Conservation (phyloP, 352 stramenopile species). For the Sclerospora graminicola region DNA sequence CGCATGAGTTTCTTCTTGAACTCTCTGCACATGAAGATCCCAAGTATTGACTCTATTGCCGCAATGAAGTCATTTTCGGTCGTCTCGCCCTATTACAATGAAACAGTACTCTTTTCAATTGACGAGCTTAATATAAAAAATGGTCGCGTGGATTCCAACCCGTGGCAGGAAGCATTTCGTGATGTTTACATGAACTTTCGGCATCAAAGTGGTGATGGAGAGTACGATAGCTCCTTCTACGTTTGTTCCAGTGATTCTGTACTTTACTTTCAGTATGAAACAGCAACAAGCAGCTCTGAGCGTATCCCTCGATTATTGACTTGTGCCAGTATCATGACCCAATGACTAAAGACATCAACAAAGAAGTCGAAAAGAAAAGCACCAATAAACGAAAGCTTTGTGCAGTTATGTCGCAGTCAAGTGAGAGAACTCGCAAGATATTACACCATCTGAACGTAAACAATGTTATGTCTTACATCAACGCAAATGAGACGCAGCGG, state of each 20-base stretch:
- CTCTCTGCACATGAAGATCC: too few species aligned
- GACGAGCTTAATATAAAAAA: too few species aligned
- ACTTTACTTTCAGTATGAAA: constrained; percentile 41
- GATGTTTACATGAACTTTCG: constrained; percentile 62
- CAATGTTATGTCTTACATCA: constrained; percentile 50
- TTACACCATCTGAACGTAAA: constrained; percentile 49
- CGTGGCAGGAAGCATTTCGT: constrained; percentile 61
- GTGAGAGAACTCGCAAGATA: constrained; percentile 44
- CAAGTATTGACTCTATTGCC: too few species aligned
- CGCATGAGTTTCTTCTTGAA: too few species aligned
- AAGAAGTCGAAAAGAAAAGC: constrained; percentile 1
- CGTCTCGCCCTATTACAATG: too few species aligned
- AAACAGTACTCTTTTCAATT: too few species aligned
- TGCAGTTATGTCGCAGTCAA: constrained; percentile 65
- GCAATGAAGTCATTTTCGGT: too few species aligned
- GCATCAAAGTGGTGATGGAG: background rate
- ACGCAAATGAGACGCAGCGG: constrained; percentile 22
- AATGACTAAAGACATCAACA: background rate
- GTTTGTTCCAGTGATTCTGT: constrained; percentile 53
- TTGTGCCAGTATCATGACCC: constrained; percentile 27
- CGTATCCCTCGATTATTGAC: constrained; percentile 21
- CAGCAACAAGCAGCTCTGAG: background rate
- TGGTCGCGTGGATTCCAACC: too few species aligned
- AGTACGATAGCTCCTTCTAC: constrained; percentile 31
- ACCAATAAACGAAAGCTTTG: constrained; percentile 14